Evolutionary conservation across 768 basidiomycete genomes (phyloP), one percentile per base, ranked within the genome.

Genomic region (Phylloporus sp.): DNA sequence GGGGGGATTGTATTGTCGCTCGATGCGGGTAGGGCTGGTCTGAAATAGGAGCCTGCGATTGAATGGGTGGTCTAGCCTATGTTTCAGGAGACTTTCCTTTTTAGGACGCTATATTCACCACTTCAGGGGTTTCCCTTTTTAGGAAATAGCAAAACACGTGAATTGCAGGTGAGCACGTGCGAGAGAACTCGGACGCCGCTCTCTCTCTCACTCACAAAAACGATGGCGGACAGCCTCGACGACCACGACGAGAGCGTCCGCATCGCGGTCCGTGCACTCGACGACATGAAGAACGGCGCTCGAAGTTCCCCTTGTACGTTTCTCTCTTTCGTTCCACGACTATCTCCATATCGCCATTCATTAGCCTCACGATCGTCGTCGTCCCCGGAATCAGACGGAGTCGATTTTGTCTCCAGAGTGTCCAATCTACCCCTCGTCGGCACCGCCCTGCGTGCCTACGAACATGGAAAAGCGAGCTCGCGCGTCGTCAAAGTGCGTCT

Each of bases 391-490:
- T 36, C 44, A 3, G 63, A 58, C 6, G 17, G 49, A 15, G 34
- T 37, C 13, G 65, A 61, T 33, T 69, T 79, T 45, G 72, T 80
- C 5, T 69, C 76, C 29, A 69, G 89, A 34, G 77, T 90, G 55
- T 78, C 86, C 2, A 77, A 73, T 48, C 49, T 90, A 9, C 90
- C 90, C 0, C 71, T 90, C 40, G 81, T 92, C 9, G 80, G 80
- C 54, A 77, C 79, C 18, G 90, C 87, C 1, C 58, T 91, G 15
- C 68, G 81, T 10, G 82, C 77, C 0, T 91, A 91, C 54, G 89
- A 91, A 60, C 81, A 88, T 17, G 82, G 84, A 35, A 93, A 92
- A 65, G 86, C 85, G 7, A 81, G 79, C 53, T 90, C 88, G 9
- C 72, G 86, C 28, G 86, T 92, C 36, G 87, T 93, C 53, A 90